Evolutionary conservation across 441 rosid genomes (phyloP).

Genomic region (Pelargonium citronellum): DNA sequence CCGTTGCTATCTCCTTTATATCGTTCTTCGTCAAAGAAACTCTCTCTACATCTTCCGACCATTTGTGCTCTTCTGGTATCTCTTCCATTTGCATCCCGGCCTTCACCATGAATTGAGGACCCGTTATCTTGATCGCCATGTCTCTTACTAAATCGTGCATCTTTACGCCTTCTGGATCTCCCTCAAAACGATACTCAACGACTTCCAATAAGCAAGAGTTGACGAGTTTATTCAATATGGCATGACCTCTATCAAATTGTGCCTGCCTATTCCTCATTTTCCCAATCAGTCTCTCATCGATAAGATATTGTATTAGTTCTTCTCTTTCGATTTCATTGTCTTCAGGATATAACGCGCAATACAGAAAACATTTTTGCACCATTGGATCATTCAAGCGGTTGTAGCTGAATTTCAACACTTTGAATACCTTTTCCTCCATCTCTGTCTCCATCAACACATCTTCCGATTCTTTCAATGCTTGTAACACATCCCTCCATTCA

Average conservation of each 20-base stretch:
- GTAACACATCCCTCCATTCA: constrained; percentile 17
- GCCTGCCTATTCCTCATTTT: neutral
- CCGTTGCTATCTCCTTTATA: constrained; percentile 6
- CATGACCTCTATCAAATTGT: constrained; percentile 15
- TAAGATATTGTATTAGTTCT: constrained; percentile 17
- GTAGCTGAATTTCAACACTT: constrained; percentile 16
- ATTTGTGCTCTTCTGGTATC: constrained; percentile 8
- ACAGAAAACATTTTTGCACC: constrained; percentile 16
- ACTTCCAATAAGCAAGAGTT: constrained; percentile 18
- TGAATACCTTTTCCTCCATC: neutral
- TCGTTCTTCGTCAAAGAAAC: constrained; percentile 4
- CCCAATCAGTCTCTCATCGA: constrained; percentile 21
- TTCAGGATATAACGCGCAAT: constrained; percentile 27
- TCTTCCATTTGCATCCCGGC: constrained; percentile 2
- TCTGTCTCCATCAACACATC: neutral
- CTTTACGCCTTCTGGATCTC: neutral
- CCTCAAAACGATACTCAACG: no score
- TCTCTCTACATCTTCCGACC: constrained; percentile 13
- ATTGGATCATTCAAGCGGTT: neutral
- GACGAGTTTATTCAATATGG: constrained; percentile 20
- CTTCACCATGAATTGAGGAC: constrained; percentile 18
- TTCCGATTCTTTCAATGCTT: constrained; percentile 8
- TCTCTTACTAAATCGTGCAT: constrained; percentile 17
- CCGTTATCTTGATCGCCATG: constrained; percentile 21
- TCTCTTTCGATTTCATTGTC: neutral